Evolutionary conservation across 306 rosid genomes (phyloP).

Genomic region (Alnus glutinosa): DNA sequence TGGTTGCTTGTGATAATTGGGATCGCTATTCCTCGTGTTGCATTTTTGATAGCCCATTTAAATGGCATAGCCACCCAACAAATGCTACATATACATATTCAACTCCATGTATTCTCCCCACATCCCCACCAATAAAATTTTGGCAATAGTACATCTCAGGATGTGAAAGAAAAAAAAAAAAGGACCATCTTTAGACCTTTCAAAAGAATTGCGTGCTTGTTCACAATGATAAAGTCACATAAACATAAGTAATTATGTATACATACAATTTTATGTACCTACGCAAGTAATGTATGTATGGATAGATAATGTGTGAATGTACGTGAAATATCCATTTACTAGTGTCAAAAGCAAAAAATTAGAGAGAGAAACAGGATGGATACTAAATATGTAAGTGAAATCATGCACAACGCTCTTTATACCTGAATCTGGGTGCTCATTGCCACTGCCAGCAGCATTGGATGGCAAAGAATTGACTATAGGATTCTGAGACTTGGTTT

Average conservation of each 20-base stretch:
- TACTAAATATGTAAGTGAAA: background rate
- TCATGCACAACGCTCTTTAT: background rate
- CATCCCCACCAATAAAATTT: background rate
- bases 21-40: too few species aligned
- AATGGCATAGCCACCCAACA: background rate
- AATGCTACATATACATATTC: background rate
- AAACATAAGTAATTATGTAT: background rate
- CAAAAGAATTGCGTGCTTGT: background rate
- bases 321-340: background rate
- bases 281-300: background rate
- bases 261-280: background rate
- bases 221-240: background rate
- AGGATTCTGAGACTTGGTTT: constrained; percentile 43
- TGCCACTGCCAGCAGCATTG: constrained; percentile 37
- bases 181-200: background rate
- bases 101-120: background rate
- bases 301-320: background rate
- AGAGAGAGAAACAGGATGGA: background rate
- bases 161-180: background rate
- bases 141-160: background rate
- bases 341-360: background rate
- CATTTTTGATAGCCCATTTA: background rate
- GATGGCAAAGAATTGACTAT: constrained; percentile 30
- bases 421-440: constrained; percentile 68
- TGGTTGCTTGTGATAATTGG: too few species aligned